A percentile compares a stretch with the other conserved stretches of the same genome.
phyloP scores from a whole-genome alignment of 768 basidiomycete genomes.

The Phaeotremella fagi region DNA sequence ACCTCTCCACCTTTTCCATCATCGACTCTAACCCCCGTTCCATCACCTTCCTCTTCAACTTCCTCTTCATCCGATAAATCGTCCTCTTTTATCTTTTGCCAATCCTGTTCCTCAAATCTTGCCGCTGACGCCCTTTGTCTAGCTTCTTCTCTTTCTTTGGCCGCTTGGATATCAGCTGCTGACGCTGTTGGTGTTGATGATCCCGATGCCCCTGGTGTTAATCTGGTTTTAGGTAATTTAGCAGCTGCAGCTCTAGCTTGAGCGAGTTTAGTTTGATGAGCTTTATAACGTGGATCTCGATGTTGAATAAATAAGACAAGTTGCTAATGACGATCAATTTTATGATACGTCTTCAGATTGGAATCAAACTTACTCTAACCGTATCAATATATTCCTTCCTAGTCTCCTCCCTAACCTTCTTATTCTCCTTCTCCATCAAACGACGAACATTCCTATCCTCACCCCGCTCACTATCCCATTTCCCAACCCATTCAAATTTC shows the following conservation, averaged over 20 bases:
- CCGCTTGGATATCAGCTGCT: slow-evolving; percentile 37
- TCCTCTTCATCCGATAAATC: slow-evolving; percentile 32
- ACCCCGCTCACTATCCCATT: slow-evolving; percentile 76
- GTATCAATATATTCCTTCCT: slow-evolving; percentile 89
- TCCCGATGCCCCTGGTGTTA: slow-evolving; percentile 55
- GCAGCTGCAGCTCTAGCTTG: slow-evolving; percentile 24
- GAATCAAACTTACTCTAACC: slow-evolving; percentile 59
- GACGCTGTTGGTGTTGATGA: slow-evolving; percentile 49
- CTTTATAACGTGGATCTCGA: slow-evolving; percentile 75
- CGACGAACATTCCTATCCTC: slow-evolving; percentile 80
- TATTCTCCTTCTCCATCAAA: slow-evolving; percentile 95
- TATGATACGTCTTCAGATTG: neutral
- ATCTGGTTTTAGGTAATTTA: slow-evolving; percentile 9
- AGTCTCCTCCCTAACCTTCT: slow-evolving; percentile 80
- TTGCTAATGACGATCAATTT: slow-evolving; percentile 22
- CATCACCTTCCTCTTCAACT: slow-evolving; percentile 37
- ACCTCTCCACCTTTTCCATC: slow-evolving; percentile 22
- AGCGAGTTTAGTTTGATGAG: slow-evolving; percentile 29
- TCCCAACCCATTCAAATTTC: slow-evolving; percentile 80
- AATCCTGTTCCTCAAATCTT: slow-evolving; percentile 74
- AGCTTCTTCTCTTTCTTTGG: slow-evolving; percentile 44
- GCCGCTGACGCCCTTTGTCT: slow-evolving; percentile 44
- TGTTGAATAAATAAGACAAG: slow-evolving; percentile 53
- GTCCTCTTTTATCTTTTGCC: slow-evolving; percentile 62
- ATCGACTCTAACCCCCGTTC: slow-evolving; percentile 16